phyloP scores from a whole-genome alignment of 768 basidiomycete genomes.

The Tylopilus sp. region DNA sequence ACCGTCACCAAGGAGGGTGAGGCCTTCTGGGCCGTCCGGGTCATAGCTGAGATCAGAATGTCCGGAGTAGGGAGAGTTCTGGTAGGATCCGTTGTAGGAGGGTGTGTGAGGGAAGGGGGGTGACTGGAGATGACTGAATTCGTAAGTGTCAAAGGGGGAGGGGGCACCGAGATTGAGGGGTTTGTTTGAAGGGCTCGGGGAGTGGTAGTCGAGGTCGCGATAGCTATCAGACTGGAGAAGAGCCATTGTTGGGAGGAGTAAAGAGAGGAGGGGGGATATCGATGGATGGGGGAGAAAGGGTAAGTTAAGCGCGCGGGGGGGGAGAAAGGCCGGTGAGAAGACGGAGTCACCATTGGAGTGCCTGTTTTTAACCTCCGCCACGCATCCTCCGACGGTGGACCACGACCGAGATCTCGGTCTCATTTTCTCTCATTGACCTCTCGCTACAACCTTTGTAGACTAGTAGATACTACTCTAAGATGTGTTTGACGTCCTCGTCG shows the following conservation, averaged over 20 bases:
- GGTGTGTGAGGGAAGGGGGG: conserved; percentile 49
- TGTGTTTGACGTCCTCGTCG: no score
- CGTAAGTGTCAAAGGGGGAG: conserved; percentile 40
- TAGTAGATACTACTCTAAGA: no score
- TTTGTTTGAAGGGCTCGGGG: conserved; percentile 28
- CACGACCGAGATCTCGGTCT: no score
- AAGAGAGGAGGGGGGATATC: conserved; percentile 3
- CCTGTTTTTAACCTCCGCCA: conserved; percentile 33
- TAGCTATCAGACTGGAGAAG: conserved; percentile 30
- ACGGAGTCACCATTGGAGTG: conserved; percentile 18
- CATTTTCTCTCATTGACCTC: no score
- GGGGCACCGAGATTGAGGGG: conserved; percentile 19
- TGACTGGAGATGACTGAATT: conserved; percentile 33
- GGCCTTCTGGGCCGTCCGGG: conserved; percentile 44
- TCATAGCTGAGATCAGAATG: conserved; percentile 63
- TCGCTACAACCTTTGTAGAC: no score
- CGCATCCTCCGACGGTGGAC: conserved; percentile 1
- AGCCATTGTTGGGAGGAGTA: conserved; percentile 14
- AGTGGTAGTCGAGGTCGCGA: conserved; percentile 24
- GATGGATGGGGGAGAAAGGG: conserved; percentile 2
- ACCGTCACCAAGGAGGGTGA: conserved; percentile 50
- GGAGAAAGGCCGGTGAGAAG: conserved; percentile 29
- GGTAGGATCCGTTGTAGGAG: conserved; percentile 63
- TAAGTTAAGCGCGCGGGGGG: conserved; percentile 20
- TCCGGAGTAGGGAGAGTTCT: conserved; percentile 66